Percentiles rank a stretch among this genome's conserved stretches.
Evolutionary conservation across 2,329 filamentous ascomycete genomes (phyloP).

Genomic region (Arthrobotrys conoides): DNA sequence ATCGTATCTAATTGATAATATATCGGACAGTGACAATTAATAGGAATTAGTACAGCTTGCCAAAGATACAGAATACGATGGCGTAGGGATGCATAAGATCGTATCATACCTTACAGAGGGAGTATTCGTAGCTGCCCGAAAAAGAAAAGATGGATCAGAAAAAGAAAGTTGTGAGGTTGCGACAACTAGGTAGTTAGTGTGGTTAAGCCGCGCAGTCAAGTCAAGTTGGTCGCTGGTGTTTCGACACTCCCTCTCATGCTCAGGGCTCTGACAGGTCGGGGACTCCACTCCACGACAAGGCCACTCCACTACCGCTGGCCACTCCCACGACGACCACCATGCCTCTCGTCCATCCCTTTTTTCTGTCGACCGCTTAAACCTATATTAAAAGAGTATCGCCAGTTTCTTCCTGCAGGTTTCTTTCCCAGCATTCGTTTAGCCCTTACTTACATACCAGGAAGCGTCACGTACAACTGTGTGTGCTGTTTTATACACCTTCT

Average conservation of each 20-base stretch:
- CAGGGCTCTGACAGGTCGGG: constrained; percentile 23
- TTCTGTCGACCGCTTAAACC: constrained; percentile 19
- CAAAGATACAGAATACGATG: constrained; percentile 7
- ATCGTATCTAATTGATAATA: no score
- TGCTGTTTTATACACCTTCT: constrained; percentile 39
- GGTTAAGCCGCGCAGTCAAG: constrained; percentile 32
- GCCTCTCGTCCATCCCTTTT: constrained; percentile 18
- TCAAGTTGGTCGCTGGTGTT: constrained; percentile 33
- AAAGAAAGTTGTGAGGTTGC: constrained; percentile 29
- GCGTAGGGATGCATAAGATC: constrained; percentile 3
- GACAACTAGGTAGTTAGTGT: constrained; percentile 35
- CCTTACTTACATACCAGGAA: constrained; percentile 31
- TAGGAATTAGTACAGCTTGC: background rate
- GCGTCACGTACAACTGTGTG: constrained; percentile 43
- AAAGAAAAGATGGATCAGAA: background rate
- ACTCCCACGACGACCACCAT: background rate
- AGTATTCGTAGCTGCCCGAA: background rate
- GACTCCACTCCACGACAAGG: constrained; percentile 17
- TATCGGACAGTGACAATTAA: background rate
- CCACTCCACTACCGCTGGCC: background rate
- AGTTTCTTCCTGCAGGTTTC: constrained; percentile 13
- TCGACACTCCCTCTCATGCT: background rate
- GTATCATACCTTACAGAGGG: background rate
- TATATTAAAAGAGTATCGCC: constrained; percentile 36
- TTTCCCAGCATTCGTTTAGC: constrained; percentile 45